These are phyloP conservation scores for Pseudonitzschia multistriata DNA, from an alignment of 108 stramenopile species.

Conservation along the genomic window DNA sequence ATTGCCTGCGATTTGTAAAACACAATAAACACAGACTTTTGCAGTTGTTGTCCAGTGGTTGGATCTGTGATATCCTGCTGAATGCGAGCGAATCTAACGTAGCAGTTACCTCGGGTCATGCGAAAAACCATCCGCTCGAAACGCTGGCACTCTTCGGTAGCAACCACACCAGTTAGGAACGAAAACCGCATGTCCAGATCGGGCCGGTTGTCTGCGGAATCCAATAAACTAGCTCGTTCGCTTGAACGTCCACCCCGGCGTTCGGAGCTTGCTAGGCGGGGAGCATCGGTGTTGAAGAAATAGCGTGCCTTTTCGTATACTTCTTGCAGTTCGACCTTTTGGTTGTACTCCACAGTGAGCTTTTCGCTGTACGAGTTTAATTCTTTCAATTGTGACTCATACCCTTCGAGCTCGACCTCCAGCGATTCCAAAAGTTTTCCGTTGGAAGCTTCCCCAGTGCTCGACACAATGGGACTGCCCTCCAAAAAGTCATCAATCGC, in stretches of 20 bases:
- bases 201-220: conserved; percentile 49
- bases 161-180: conserved; percentile 92
- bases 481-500: conserved; percentile 62
- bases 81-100: conserved; percentile 93
- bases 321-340: conserved; percentile 95
- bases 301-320: conserved; percentile 91
- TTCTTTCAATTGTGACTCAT: conserved; percentile 91
- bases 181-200: conserved; percentile 95
- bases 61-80: conserved; percentile 90
- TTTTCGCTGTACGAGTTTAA: conserved; percentile 92
- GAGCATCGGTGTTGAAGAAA: conserved; percentile 90
- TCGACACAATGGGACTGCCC: conserved; percentile 32
- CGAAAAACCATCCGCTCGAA: conserved; percentile 99
- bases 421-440: conserved; percentile 82
- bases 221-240: conserved; percentile 18
- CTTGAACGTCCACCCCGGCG: conserved; percentile 43
- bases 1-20: conserved; percentile 95
- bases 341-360: conserved; percentile 95
- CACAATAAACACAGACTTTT: conserved; percentile 96
- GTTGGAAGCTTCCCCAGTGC: conserved; percentile 44
- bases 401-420: conserved; percentile 88
- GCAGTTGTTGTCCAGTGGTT: conserved; percentile 64
- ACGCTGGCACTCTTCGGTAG: conserved; percentile 84
- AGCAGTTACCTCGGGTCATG: conserved; percentile 95
- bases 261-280: conserved; percentile 78